phyloP scores from a whole-genome alignment of 768 basidiomycete genomes.

The Boletus barrowsii region DNA sequence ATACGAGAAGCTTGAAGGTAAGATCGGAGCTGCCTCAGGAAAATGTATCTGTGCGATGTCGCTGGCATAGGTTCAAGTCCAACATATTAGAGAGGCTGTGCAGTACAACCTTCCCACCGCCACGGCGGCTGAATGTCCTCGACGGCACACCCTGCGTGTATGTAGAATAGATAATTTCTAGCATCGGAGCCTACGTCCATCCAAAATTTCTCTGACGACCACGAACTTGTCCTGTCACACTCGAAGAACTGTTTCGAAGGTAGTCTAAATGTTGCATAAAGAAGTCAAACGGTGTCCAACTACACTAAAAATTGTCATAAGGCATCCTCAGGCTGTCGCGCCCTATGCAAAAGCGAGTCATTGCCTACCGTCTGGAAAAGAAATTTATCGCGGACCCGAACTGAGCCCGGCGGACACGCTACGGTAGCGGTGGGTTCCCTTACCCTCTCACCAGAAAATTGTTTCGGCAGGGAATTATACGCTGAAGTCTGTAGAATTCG shows the following conservation, averaged over 20 bases:
- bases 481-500: too few species aligned
- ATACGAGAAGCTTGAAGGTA: background rate
- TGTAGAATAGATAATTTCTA: too few species aligned
- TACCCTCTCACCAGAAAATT: too few species aligned
- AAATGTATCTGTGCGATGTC: background rate
- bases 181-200: too few species aligned
- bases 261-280: background rate
- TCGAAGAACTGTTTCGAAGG: background rate
- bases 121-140: too few species aligned
- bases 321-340: too few species aligned
- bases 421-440: too few species aligned
- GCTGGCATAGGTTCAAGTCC: background rate
- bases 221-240: background rate
- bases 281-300: background rate
- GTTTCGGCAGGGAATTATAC: too few species aligned
- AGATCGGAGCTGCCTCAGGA: background rate
- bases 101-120: background rate
- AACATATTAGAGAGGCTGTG: background rate
- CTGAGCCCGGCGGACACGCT: background rate
- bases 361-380: background rate
- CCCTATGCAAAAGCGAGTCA: background rate
- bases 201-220: too few species aligned
- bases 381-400: background rate
- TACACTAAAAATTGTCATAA: too few species aligned
- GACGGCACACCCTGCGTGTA: too few species aligned